Evolutionary conservation across 176 grass and related monocot species (phyloP).

Genomic region (Carex parvula): DNA sequence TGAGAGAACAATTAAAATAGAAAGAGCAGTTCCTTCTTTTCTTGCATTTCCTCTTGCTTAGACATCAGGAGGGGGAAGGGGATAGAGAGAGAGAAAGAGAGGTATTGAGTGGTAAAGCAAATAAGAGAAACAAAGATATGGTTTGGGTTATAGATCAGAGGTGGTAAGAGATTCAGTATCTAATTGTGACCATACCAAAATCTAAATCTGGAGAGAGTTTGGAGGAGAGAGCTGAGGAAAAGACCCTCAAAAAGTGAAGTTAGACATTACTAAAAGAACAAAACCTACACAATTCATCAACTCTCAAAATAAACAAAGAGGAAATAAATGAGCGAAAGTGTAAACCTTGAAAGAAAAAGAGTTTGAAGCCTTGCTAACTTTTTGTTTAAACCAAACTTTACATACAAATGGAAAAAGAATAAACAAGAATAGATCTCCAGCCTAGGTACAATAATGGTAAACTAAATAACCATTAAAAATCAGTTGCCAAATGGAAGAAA

Average conservation of each 20-base stretch:
- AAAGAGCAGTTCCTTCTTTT: slow-evolving; percentile 23
- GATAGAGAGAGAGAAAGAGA: background rate
- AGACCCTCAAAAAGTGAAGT: slow-evolving; percentile 26
- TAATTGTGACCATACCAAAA: slow-evolving; percentile 5
- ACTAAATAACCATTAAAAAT: slow-evolving; percentile 26
- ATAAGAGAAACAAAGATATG: slow-evolving; percentile 1
- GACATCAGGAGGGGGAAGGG: background rate
- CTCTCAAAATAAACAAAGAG: slow-evolving; percentile 19
- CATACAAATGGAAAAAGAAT: slow-evolving; percentile 41
- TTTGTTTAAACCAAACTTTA: slow-evolving; percentile 25
- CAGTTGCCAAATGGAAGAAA: slow-evolving; percentile 21
- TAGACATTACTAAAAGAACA: slow-evolving; percentile 30
- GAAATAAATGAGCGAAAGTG: background rate
- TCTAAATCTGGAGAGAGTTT: slow-evolving; percentile 16
- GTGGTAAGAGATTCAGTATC: slow-evolving; percentile 13
- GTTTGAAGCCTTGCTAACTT: slow-evolving; percentile 15
- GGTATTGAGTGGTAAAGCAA: background rate
- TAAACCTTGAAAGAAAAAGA: slow-evolving; percentile 18
- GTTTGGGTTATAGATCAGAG: slow-evolving; percentile 27
- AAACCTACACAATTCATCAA: slow-evolving; percentile 17
- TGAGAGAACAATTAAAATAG: background rate
- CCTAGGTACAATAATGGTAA: slow-evolving; percentile 30
- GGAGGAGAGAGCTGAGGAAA: slow-evolving; percentile 11
- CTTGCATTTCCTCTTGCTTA: slow-evolving; percentile 8
- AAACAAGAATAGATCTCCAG: slow-evolving; percentile 31